Conservation (phyloP, 495 filamentous ascomycete species). For the Bathelium albidoporum region DNA sequence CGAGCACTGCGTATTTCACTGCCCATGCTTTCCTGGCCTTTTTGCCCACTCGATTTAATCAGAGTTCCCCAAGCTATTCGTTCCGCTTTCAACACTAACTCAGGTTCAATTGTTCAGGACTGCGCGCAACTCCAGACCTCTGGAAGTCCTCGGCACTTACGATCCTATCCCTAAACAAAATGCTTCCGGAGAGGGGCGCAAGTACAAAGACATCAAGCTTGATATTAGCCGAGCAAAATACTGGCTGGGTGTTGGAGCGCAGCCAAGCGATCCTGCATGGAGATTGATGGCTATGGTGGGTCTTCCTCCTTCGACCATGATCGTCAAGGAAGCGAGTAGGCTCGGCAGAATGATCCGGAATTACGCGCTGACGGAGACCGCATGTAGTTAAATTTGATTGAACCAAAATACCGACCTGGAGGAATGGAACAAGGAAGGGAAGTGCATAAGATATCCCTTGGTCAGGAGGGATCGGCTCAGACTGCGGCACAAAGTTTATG, state of each 20-base stretch:
- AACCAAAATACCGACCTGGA: conserved; percentile 60
- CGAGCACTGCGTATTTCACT: conserved; percentile 4
- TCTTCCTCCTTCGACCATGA: conserved; percentile 7
- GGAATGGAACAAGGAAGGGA: conserved; percentile 31
- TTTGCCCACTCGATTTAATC: too few relatives aligned
- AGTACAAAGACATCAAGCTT: conserved; percentile 81
- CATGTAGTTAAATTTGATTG: conserved; percentile 39
- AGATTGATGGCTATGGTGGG: conserved; percentile 75
- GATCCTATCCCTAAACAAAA: conserved; percentile 76
- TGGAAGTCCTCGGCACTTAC: conserved; percentile 94
- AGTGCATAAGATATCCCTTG: conserved; percentile 4
- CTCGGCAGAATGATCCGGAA: background rate
- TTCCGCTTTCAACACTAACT: too few relatives aligned
- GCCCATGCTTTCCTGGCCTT: conserved; percentile 1
- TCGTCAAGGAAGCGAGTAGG: background rate
- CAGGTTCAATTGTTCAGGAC: too few relatives aligned
- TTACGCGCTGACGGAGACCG: background rate
- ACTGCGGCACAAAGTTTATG: background rate
- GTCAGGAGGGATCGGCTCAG: background rate
- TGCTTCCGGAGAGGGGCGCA: conserved; percentile 50
- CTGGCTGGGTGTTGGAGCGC: conserved; percentile 94
- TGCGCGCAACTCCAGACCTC: conserved; percentile 71
- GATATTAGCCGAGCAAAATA: conserved; percentile 76
- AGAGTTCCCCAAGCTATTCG: too few relatives aligned
- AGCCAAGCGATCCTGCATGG: conserved; percentile 84